A percentile compares a stretch with the other conserved stretches of the same genome.
phyloP scores from a whole-genome alignment of 306 rosid species.

The Cicer arietinum region DNA sequence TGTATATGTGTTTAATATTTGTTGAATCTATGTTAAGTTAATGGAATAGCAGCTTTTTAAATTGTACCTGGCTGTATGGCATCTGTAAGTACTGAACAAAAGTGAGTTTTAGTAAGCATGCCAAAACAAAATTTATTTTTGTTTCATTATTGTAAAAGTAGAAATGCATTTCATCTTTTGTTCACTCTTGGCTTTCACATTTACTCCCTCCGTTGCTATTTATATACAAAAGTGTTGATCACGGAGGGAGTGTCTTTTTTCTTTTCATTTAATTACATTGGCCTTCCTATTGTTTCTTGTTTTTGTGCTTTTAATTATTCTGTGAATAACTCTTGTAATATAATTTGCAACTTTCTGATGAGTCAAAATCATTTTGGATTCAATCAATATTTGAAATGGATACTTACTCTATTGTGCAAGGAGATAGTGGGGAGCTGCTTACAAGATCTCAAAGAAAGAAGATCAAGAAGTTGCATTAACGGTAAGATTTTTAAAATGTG shows the following conservation, averaged over 20 bases:
- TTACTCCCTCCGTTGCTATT: neutral
- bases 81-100: neutral
- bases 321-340: constrained; percentile 1
- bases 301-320: constrained; percentile 11
- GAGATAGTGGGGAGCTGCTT: constrained; percentile 91
- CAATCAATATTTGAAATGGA: constrained; percentile 31
- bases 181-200: constrained; percentile 13
- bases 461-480: constrained; percentile 76
- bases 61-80: neutral
- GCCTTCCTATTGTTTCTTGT: constrained; percentile 20
- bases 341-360: constrained; percentile 11
- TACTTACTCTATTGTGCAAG: constrained; percentile 48
- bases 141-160: constrained; percentile 1
- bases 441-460: constrained; percentile 76
- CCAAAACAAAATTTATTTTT: neutral
- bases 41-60: neutral
- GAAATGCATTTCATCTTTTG: constrained; percentile 16
- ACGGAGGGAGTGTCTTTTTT: neutral
- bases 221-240: too few species aligned
- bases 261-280: neutral
- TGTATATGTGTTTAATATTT: neutral
- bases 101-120: constrained; percentile 7
- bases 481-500: constrained; percentile 48
- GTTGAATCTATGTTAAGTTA: neutral
- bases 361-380: constrained; percentile 40